Conservation (phyloP, 2,329 filamentous ascomycete genomes). For the Davidsoniella neocaledoniae region DNA sequence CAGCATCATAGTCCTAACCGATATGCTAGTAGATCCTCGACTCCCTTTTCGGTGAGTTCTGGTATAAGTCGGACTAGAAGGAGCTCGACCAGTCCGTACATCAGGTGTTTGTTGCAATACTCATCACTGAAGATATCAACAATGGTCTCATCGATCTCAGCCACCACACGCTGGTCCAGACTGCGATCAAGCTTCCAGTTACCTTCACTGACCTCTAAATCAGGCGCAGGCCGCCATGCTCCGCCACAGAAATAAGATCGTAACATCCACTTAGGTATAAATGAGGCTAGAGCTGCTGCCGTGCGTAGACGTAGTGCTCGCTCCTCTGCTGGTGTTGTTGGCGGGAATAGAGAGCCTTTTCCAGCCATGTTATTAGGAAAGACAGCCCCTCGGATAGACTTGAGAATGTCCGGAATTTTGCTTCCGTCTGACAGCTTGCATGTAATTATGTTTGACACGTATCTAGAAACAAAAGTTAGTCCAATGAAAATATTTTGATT, state of each 20-base stretch:
- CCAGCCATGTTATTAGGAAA: constrained; percentile 75
- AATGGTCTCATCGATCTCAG: constrained; percentile 44
- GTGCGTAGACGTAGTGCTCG: constrained; percentile 48
- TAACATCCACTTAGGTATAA: constrained; percentile 30
- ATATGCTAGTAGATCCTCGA: constrained; percentile 58
- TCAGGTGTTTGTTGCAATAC: constrained; percentile 84
- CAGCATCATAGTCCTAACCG: constrained; percentile 30
- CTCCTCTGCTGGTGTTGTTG: constrained; percentile 41
- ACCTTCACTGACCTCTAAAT: constrained; percentile 13
- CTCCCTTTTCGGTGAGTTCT: constrained; percentile 58
- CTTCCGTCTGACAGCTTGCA: constrained; percentile 44
- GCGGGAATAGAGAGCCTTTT: constrained; percentile 42
- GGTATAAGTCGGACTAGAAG: constrained; percentile 70
- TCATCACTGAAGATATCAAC: constrained; percentile 62
- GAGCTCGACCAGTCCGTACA: constrained; percentile 69
- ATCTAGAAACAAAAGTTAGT: constrained; percentile 23
- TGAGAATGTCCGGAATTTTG: constrained; percentile 49
- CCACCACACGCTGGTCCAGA: constrained; percentile 32
- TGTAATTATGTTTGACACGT: constrained; percentile 40
- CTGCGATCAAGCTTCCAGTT: constrained; percentile 17
- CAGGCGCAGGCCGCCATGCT: constrained; percentile 13
- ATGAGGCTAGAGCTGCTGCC: constrained; percentile 39
- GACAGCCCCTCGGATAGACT: constrained; percentile 56
- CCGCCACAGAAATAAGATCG: constrained; percentile 34
- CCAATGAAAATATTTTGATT: background rate